A percentile compares a stretch with the other conserved stretches of the same genome.
These are phyloP conservation scores for Chaetomiaceae sp. DNA, from an alignment of 2,329 filamentous ascomycete genomes.

Conservation along the genomic window DNA sequence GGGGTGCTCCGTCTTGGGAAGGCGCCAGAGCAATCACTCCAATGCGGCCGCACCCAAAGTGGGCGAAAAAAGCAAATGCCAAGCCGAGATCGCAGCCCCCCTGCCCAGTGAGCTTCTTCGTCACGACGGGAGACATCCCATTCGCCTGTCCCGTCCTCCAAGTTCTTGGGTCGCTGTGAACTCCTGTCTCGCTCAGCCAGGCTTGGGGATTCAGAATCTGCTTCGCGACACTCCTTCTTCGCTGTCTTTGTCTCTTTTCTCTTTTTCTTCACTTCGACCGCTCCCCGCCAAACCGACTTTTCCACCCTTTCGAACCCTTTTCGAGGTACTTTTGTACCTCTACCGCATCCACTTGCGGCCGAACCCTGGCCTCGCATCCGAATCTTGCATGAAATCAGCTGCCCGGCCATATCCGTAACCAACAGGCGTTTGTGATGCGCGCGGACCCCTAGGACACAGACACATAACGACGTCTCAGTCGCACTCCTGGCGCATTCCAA, in stretches of 20 bases:
- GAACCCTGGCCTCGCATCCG: background rate
- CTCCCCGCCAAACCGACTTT: background rate
- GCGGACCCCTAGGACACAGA: slow-evolving; percentile 11
- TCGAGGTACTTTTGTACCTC: background rate
- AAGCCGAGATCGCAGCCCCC: slow-evolving; percentile 2
- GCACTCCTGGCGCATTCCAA: background rate
- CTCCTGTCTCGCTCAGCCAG: too few species aligned
- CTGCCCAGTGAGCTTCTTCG: slow-evolving; percentile 8
- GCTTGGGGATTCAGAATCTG: background rate
- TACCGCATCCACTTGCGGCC: background rate
- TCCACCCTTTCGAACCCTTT: background rate
- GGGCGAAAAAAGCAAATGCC: slow-evolving; percentile 15
- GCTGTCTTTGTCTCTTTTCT: background rate
- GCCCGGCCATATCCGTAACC: background rate
- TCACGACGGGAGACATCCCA: slow-evolving; percentile 5
- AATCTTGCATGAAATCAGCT: background rate
- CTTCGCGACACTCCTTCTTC: slow-evolving; percentile 14
- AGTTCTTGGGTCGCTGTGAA: background rate
- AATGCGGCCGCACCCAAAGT: background rate
- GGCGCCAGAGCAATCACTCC: background rate
- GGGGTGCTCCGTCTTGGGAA: too few species aligned
- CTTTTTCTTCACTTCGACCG: background rate
- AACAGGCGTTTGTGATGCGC: slow-evolving; percentile 17
- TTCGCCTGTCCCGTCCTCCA: too few species aligned
- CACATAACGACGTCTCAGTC: background rate